These are phyloP conservation scores for Mortierella polycephala DNA, from an alignment of 371 early-diverging fungal species.

Conservation along the genomic window DNA sequence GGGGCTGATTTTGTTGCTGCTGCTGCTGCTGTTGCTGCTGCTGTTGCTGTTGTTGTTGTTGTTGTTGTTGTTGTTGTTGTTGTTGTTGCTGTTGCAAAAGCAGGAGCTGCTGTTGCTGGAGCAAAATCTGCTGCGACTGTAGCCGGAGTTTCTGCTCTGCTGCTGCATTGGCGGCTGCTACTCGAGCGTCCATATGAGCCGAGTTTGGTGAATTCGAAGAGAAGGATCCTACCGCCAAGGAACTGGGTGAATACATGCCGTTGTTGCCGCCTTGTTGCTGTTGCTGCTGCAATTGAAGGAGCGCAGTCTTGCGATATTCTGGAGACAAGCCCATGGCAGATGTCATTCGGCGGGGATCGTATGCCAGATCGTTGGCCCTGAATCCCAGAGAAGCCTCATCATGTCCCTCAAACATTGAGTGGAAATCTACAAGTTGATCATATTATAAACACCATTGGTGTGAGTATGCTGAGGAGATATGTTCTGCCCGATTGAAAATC, in stretches of 20 bases:
- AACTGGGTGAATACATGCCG: constrained; percentile 23
- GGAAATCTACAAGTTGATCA: constrained; percentile 20
- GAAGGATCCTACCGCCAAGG: constrained; percentile 20
- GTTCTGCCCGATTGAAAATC: background rate
- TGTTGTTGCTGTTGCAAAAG: constrained; percentile 67
- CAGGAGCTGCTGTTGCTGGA: constrained; percentile 63
- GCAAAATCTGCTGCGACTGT: constrained; percentile 65
- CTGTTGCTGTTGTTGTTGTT: constrained; percentile 70
- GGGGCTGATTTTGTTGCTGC: constrained; percentile 42
- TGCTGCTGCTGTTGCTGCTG: constrained; percentile 49
- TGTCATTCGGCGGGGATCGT: constrained; percentile 45
- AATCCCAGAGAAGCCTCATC: constrained; percentile 48
- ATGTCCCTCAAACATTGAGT: constrained; percentile 48
- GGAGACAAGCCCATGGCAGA: constrained; percentile 35
- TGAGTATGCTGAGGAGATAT: background rate
- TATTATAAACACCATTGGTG: background rate
- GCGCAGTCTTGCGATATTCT: constrained; percentile 41
- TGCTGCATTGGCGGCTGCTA: constrained; percentile 40
- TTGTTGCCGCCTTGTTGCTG: constrained; percentile 17
- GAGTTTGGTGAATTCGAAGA: constrained; percentile 25
- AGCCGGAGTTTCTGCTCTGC: constrained; percentile 66
- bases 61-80: constrained; percentile 54
- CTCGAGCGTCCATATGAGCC: constrained; percentile 33
- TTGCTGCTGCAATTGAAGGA: constrained; percentile 50
- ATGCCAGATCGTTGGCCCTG: constrained; percentile 50